Evolutionary conservation across 495 filamentous ascomycete genomes (phyloP).

Genomic region (Podospora conica): DNA sequence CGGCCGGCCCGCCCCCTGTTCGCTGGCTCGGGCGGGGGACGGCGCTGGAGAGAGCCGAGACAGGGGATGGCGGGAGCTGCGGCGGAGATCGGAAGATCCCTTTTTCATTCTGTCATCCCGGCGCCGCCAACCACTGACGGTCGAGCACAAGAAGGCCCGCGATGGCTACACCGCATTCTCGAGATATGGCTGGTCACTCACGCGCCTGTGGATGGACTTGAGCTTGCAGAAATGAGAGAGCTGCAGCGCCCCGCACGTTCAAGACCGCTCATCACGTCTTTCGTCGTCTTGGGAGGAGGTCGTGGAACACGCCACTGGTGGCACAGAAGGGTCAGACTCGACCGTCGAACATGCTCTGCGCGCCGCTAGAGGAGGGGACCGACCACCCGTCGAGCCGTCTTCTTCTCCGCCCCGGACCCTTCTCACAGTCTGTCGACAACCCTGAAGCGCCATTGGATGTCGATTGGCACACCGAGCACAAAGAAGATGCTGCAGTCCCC

Average conservation of each 20-base stretch:
- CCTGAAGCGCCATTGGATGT: background rate
- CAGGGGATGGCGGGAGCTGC: background rate
- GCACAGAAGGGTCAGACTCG: background rate
- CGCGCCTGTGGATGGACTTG: background rate
- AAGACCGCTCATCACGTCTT: background rate
- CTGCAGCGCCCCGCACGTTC: background rate
- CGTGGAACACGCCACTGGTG: background rate
- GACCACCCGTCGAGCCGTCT: too few relatives aligned
- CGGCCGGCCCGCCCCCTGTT: constrained; percentile 3
- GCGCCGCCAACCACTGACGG: background rate
- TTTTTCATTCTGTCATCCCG: background rate
- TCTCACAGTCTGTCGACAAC: background rate
- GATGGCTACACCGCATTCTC: background rate
- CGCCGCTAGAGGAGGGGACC: background rate
- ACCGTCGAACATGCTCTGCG: background rate
- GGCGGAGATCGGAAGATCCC: background rate
- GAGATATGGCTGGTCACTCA: background rate
- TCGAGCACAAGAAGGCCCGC: background rate
- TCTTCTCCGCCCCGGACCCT: too few relatives aligned
- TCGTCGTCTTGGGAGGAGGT: background rate
- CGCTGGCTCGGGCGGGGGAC: background rate
- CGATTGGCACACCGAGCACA: background rate
- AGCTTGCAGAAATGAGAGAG: too few relatives aligned
- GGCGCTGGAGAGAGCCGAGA: background rate
- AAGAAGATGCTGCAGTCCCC: background rate